A percentile compares a stretch with the other conserved stretches of the same genome.
phyloP scores from a whole-genome alignment of 2,329 filamentous ascomycete species.

The Neurospora sp. region DNA sequence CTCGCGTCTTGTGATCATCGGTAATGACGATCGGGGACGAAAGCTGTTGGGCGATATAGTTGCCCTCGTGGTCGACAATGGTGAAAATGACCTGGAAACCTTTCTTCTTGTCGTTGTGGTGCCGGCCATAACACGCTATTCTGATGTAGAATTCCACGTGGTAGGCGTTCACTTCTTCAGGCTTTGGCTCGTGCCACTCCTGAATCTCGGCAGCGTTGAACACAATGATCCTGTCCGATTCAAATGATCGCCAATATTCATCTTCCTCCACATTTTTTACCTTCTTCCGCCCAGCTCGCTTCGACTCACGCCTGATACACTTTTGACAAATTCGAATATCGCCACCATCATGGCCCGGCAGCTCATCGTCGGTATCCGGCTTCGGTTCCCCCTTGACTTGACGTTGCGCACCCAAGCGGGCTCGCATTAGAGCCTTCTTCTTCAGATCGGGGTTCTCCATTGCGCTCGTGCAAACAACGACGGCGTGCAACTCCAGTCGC shows the following conservation, averaged over 20 bases:
- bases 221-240: constrained; percentile 72
- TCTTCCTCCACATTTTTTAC: constrained; percentile 89
- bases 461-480: constrained; percentile 83
- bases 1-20: constrained; percentile 90
- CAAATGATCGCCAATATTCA: constrained; percentile 72
- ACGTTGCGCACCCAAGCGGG: constrained; percentile 33
- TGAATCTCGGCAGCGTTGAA: constrained; percentile 86
- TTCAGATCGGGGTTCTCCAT: constrained; percentile 64
- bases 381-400: constrained; percentile 29
- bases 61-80: constrained; percentile 69
- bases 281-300: constrained; percentile 86
- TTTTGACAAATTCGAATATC: constrained; percentile 84
- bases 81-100: constrained; percentile 94
- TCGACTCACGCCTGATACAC: constrained; percentile 87
- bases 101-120: constrained; percentile 76
- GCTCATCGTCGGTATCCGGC: constrained; percentile 45
- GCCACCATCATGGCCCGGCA: constrained; percentile 76
- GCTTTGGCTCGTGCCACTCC: constrained; percentile 57
- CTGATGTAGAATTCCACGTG: constrained; percentile 59
- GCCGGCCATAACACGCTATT: constrained; percentile 93
- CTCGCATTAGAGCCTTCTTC: constrained; percentile 55
- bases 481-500: constrained; percentile 68
- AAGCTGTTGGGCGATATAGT: constrained; percentile 72
- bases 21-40: constrained; percentile 92
- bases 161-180: constrained; percentile 19